Evolutionary conservation across 768 basidiomycete species (phyloP).

Genomic region (Boletus pseudopeckii): DNA sequence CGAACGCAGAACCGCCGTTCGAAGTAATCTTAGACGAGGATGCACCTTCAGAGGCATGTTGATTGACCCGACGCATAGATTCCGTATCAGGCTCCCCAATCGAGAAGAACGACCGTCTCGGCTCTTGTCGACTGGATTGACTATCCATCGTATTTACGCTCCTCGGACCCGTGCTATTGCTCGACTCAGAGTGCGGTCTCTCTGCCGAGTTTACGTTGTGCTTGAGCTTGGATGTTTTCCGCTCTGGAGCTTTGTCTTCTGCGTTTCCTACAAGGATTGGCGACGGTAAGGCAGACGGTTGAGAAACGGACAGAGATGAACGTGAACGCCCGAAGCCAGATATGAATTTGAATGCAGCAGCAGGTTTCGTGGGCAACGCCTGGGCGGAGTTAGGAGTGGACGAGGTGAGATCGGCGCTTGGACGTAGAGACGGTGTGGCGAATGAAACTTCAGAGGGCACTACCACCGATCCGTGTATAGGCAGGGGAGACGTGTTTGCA

Average conservation of each 20-base stretch:
- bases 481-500: constrained; percentile 16
- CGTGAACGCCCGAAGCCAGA: constrained; percentile 62
- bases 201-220: constrained; percentile 40
- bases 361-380: constrained; percentile 36
- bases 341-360: constrained; percentile 63
- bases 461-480: constrained; percentile 29
- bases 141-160: constrained; percentile 57
- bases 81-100: constrained; percentile 29
- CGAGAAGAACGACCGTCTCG: constrained; percentile 35
- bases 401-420: constrained; percentile 45
- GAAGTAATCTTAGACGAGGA: constrained; percentile 13
- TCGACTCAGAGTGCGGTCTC: constrained; percentile 57
- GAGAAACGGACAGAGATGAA: constrained; percentile 49
- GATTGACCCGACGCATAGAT: constrained; percentile 13
- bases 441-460: constrained; percentile 59
- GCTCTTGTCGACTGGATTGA: constrained; percentile 38
- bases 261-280: constrained; percentile 23
- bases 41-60: constrained; percentile 20
- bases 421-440: constrained; percentile 44
- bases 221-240: constrained; percentile 35
- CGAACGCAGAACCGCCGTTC: constrained; percentile 4
- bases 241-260: constrained; percentile 21
- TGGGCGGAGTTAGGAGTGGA: constrained; percentile 26
- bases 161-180: constrained; percentile 53
- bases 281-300: constrained; percentile 30